phyloP scores from a whole-genome alignment of 306 rosid genomes.

The Fragaria ananassa region DNA sequence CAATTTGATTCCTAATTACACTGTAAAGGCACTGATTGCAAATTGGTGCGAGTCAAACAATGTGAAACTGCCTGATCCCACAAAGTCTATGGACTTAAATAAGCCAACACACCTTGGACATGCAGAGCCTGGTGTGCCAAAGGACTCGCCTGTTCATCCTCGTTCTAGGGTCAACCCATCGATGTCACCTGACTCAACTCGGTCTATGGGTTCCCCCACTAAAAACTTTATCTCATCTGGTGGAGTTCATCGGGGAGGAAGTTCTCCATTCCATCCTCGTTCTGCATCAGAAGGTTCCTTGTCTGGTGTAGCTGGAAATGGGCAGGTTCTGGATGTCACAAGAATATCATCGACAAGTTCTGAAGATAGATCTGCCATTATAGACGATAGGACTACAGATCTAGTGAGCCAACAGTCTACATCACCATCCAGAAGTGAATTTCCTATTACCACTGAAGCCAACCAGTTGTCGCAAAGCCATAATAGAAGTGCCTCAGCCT shows the following conservation, averaged over 20 bases:
- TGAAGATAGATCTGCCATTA: conserved; percentile 61
- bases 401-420: conserved; percentile 49
- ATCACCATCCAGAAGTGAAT: conserved; percentile 58
- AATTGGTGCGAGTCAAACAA: conserved; percentile 90
- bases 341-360: conserved; percentile 45
- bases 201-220: conserved; percentile 54
- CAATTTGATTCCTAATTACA: conserved; percentile 73
- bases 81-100: conserved; percentile 42
- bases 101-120: conserved; percentile 56
- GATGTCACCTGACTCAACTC: conserved; percentile 57
- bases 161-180: conserved; percentile 57
- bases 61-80: conserved; percentile 72
- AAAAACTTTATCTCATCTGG: conserved; percentile 41
- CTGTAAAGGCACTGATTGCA: conserved; percentile 81
- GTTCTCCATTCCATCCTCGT: conserved; percentile 76
- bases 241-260: conserved; percentile 46
- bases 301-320: conserved; percentile 45
- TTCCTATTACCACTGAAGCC: conserved; percentile 40
- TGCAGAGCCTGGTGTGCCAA: conserved; percentile 50
- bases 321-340: conserved; percentile 47
- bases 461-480: conserved; percentile 54
- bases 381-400: conserved; percentile 57
- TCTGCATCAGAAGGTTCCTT: conserved; percentile 74
- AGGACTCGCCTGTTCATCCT: conserved; percentile 53
- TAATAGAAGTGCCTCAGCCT: conserved; percentile 57